Conservation (phyloP, 2,329 filamentous ascomycete species). For the Ambrosiella xylebori region DNA sequence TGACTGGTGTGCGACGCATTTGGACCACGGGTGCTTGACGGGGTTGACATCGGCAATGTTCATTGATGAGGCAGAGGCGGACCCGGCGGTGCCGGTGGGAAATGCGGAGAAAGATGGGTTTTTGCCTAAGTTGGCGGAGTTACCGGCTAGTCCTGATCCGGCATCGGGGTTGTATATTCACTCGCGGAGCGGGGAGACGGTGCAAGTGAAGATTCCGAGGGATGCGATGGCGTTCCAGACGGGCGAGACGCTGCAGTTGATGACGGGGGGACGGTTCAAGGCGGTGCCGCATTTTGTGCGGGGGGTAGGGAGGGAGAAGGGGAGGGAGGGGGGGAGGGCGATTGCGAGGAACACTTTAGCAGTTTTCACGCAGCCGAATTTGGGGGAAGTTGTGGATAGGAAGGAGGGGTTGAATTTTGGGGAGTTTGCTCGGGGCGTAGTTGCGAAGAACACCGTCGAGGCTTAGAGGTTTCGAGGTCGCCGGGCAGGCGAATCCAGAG, state of each 20-base stretch:
- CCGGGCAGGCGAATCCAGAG: not conserved
- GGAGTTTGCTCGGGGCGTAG: conserved; percentile 49
- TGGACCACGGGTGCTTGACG: conserved; percentile 87
- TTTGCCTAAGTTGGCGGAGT: conserved; percentile 45
- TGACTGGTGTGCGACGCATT: conserved; percentile 84
- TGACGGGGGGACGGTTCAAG: conserved; percentile 79
- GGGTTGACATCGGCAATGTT: conserved; percentile 94
- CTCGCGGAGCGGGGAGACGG: conserved; percentile 60
- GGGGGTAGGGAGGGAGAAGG: conserved; percentile 42
- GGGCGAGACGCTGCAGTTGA: conserved; percentile 75
- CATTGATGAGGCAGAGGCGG: conserved; percentile 51
- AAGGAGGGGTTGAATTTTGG: conserved; percentile 53
- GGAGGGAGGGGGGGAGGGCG: conserved; percentile 24
- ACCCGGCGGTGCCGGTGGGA: conserved; percentile 21
- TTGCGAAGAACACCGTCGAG: conserved; percentile 40
- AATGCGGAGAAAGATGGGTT: conserved; percentile 15
- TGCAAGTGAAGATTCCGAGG: conserved; percentile 82
- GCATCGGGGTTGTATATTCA: conserved; percentile 85
- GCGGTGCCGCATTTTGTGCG: conserved; percentile 93
- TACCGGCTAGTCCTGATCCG: conserved; percentile 62
- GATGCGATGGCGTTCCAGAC: conserved; percentile 95
- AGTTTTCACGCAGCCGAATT: conserved; percentile 91
- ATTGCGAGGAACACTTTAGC: conserved; percentile 78
- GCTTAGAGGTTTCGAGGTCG: not conserved
- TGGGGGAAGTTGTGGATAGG: conserved; percentile 61